Evolutionary conservation across 495 filamentous ascomycete species (phyloP), one percentile per base, ranked within the genome.

Genomic region (Penicillium paxilli): DNA sequence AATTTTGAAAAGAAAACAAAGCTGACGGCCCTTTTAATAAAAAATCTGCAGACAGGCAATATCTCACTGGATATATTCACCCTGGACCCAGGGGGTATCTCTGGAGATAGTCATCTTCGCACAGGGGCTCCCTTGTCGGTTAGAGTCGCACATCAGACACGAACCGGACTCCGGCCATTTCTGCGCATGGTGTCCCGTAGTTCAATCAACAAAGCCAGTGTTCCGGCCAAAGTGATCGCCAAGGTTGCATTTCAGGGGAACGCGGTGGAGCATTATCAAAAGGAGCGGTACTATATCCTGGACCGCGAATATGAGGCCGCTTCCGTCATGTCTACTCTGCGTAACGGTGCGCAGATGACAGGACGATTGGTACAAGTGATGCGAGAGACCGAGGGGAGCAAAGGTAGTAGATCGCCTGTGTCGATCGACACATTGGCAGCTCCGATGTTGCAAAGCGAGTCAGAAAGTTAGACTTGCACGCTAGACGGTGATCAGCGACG

Each of bases 11-110:
- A n/a, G n/a, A n/a, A n/a, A n/a, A n/a, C n/a, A n/a, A n/a, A n/a
- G n/a, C n/a, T n/a, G n/a, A n/a, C n/a, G n/a, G n/a, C n/a, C n/a
- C n/a, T n/a, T n/a, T n/a, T n/a, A n/a, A n/a, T n/a, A n/a, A n/a
- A n/a, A n/a, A 11, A 22, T 42, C 11, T 40, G 9, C 55, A 75
- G 72, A 66, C 64, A 7, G 69, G 60, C 1, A 72, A 66, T 44
- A 72, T 76, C 37, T 58, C 67, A 9, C 66, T 75, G 4, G 71
- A 73, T 47, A 66, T 76, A 50, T 72, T 68, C 60, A 74, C 70
- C 3, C 55, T 76, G 40, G 72, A 75, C 57, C 73, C 70, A n/a
- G 70, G 71, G n/a, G 62, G 55, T 12, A 65, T 75, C 51, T 55
- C 65, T 4, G 69, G 71, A 10, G 55, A 66, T 7, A 68, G 60